Conservation (phyloP, 2,329 filamentous ascomycete species). For the Ophiostoma piceae region DNA sequence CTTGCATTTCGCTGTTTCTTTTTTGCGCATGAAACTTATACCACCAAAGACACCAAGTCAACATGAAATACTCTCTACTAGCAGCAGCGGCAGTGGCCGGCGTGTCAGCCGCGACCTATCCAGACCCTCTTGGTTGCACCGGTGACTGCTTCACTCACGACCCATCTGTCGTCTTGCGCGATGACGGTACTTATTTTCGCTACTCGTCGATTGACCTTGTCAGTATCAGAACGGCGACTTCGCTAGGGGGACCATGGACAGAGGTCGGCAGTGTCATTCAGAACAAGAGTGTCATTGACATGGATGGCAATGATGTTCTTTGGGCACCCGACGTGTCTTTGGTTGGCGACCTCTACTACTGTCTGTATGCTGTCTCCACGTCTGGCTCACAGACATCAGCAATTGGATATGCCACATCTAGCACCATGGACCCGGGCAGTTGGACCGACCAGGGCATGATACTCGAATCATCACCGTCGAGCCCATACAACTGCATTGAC, state of each 20-base stretch:
- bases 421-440: conserved; percentile 46
- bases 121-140: conserved; percentile 31
- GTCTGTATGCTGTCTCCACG: conserved; percentile 52
- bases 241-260: conserved; percentile 40
- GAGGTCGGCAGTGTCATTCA: conserved; percentile 40
- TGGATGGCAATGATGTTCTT: conserved; percentile 39
- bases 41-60: neutral
- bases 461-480: conserved; percentile 38
- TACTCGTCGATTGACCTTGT: conserved; percentile 41
- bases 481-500: conserved; percentile 57
- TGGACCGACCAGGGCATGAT: conserved; percentile 59
- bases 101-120: conserved; percentile 22
- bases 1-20: neutral
- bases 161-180: conserved; percentile 37
- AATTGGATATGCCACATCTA: conserved; percentile 25
- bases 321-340: conserved; percentile 45
- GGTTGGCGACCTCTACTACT: conserved; percentile 36
- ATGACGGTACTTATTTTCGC: conserved; percentile 41
- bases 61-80: neutral
- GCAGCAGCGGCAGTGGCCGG: neutral
- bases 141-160: conserved; percentile 39
- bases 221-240: conserved; percentile 37
- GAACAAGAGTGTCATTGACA: conserved; percentile 37
- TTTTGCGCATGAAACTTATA: neutral
- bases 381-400: conserved; percentile 54